Conservation (phyloP, 2,329 filamentous ascomycete genomes). For the Neofusicoccum laricinum region DNA sequence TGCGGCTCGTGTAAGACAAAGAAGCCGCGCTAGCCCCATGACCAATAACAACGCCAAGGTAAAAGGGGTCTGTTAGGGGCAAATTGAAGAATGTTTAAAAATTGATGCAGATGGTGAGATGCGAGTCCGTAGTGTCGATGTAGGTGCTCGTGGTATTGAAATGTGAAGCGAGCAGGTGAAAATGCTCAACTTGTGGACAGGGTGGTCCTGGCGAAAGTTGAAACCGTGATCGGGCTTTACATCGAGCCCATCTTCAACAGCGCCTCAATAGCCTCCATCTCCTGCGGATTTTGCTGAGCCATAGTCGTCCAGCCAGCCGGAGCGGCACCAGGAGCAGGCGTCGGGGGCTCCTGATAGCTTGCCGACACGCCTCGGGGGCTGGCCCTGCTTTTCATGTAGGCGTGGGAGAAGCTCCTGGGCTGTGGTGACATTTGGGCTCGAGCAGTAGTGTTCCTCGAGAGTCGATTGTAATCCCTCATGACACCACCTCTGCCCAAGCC, state of each 20-base stretch:
- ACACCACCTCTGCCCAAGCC: conserved; percentile 7
- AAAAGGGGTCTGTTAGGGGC: not conserved
- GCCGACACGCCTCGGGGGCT: not conserved
- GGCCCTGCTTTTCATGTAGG: not conserved
- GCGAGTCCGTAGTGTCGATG: not conserved
- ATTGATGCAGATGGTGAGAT: not conserved
- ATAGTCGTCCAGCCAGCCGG: not conserved
- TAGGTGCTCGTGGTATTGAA: not conserved
- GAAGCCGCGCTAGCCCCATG: not conserved
- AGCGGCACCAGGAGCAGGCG: not conserved
- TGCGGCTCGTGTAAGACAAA: not conserved
- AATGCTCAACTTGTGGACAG: not conserved
- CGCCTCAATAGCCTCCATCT: conserved; percentile 78
- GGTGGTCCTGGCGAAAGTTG: not conserved
- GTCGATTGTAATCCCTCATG: conserved; percentile 12
- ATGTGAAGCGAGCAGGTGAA: not conserved
- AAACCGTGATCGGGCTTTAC: conserved; percentile 28
- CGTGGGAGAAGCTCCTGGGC: not conserved
- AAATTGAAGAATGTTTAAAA: not conserved
- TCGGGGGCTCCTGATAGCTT: conserved; percentile 7
- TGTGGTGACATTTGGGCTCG: not conserved
- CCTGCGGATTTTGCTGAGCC: conserved; percentile 57
- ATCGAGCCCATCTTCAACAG: conserved; percentile 75
- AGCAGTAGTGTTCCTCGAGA: not conserved
- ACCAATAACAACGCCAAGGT: conserved; percentile 10